Percentiles rank a stretch among this genome's conserved stretches.
Evolutionary conservation across 371 early-diverging fungal genomes (phyloP).

Genomic region (Mucor irregularis): DNA sequence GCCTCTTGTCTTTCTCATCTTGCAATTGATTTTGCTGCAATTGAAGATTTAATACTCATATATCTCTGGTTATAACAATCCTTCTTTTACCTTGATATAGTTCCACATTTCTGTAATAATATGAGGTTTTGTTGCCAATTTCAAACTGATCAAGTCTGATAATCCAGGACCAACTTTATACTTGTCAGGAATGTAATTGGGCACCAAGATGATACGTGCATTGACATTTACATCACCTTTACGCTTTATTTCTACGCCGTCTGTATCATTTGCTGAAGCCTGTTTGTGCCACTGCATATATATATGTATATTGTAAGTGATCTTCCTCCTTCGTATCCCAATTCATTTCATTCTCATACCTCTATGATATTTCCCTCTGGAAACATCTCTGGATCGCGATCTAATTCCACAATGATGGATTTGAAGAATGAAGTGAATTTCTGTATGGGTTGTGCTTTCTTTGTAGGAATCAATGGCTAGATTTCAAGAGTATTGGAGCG

Average conservation of each 20-base stretch:
- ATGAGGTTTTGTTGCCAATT: constrained; percentile 70
- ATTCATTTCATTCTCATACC: constrained; percentile 30
- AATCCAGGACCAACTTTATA: constrained; percentile 75
- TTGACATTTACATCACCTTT: constrained; percentile 81
- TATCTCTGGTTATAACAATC: neutral
- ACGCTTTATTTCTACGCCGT: constrained; percentile 94
- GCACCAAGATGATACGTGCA: constrained; percentile 75
- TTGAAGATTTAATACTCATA: neutral
- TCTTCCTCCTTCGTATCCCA: neutral
- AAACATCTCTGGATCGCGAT: constrained; percentile 74
- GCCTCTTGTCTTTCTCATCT: constrained; percentile 75
- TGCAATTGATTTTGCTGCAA: constrained; percentile 68
- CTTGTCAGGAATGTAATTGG: constrained; percentile 77
- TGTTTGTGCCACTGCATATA: constrained; percentile 68
- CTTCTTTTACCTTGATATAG: constrained; percentile 77
- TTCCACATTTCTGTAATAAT: constrained; percentile 90
- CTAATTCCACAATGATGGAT: constrained; percentile 81
- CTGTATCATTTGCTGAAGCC: constrained; percentile 61
- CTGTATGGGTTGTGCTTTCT: constrained; percentile 64
- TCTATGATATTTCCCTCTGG: constrained; percentile 74
- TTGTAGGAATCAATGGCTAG: constrained; percentile 57
- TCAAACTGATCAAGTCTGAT: constrained; percentile 67
- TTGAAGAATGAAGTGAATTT: constrained; percentile 88
- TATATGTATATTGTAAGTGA: neutral
- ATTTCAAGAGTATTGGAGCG: neutral